A percentile compares a stretch with the other conserved stretches of the same genome.
These are phyloP conservation scores for Xerocomus brunneocitrinus DNA, from an alignment of 768 basidiomycete species.

Conservation along the genomic window DNA sequence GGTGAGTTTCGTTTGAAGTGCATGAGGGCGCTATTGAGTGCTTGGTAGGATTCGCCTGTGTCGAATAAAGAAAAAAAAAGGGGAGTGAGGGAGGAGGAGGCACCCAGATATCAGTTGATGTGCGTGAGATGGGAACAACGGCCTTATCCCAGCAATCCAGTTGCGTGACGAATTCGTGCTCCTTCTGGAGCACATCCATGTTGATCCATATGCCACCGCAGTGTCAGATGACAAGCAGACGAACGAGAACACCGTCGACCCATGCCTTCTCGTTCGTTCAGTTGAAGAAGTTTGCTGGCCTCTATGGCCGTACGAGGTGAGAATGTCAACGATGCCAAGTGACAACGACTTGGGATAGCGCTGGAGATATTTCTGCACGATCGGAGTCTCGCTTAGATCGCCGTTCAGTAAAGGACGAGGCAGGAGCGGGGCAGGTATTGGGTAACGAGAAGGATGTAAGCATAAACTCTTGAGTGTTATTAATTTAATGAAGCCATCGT, in stretches of 20 bases:
- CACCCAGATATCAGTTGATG: conserved; percentile 3
- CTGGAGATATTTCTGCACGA: too few relatives aligned
- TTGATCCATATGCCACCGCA: too few relatives aligned
- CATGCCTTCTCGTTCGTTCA: too few relatives aligned
- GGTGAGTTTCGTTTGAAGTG: neutral
- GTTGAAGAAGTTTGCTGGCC: too few relatives aligned
- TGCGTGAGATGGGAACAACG: too few relatives aligned
- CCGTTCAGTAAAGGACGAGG: conserved; percentile 89
- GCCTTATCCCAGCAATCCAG: too few relatives aligned
- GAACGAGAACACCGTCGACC: too few relatives aligned
- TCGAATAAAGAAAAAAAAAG: neutral
- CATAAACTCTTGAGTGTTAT: too few relatives aligned
- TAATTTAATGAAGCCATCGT: too few relatives aligned
- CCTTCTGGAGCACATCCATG: conserved; percentile 3
- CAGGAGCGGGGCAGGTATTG: conserved; percentile 10
- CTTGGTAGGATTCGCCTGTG: conserved; percentile 65
- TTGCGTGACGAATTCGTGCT: conserved; percentile 54
- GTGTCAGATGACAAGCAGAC: too few relatives aligned
- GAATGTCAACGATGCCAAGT: conserved; percentile 65
- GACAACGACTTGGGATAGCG: conserved; percentile 72
- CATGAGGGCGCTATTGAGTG: conserved; percentile 76
- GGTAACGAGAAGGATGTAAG: too few relatives aligned
- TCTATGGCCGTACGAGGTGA: conserved; percentile 38
- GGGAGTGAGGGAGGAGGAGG: too few relatives aligned
- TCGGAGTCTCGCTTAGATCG: conserved; percentile 55